Base-by-base conservation (phyloP, 805 yeast species). In the Cyberlindnera mrakii region DNA sequence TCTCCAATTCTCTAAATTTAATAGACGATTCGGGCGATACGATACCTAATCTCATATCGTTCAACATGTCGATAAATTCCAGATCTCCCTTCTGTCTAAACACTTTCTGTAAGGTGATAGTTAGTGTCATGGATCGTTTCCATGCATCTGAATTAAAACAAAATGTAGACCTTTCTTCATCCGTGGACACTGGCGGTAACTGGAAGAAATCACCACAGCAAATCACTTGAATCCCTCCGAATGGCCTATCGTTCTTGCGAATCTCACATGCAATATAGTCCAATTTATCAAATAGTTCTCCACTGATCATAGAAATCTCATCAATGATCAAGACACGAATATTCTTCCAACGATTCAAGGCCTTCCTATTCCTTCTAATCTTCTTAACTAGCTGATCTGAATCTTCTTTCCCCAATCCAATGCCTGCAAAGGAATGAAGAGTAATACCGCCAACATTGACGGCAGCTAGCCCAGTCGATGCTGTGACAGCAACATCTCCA, bases 391-490 rank as follows among this genome's bases (percentile, higher is more conserved):
- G 52, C 2, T 60, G 60, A 2, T 65, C 66, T 0, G 68, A 70
- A 1, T 70, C 65, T 2, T 77, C 88, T 14, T 70, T 68, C 0
- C 87, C 95, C 13, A 85, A 58, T 0, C 95, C 95, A 35, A 85
- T 78, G 3, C 93, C 91, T 0, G 89, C 75, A 63, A 77, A 85
- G 7, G 87, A 79, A 58, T 85, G 90, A 3, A 85, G 58, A 0
- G 95, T 85, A 16, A 74, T 74, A 25, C 95, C 95, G 3, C 90
- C 89, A 47, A 85, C 77, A 57, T 84, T 84, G 52, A 85, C 80
- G 4, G 93, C 90, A 0, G 95, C 95, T 20, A 85, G 62, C 0
- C 95, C 95, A 1, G 95, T 85, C 0, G 93, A 84, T 0, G 95
- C 95, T 0, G 93, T 84, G 1, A 85, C 83, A 0, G 84, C 89